A percentile compares a stretch with the other conserved stretches of the same genome.
phyloP scores from a whole-genome alignment of 106 monocot species.

The Allium fistulosum region DNA sequence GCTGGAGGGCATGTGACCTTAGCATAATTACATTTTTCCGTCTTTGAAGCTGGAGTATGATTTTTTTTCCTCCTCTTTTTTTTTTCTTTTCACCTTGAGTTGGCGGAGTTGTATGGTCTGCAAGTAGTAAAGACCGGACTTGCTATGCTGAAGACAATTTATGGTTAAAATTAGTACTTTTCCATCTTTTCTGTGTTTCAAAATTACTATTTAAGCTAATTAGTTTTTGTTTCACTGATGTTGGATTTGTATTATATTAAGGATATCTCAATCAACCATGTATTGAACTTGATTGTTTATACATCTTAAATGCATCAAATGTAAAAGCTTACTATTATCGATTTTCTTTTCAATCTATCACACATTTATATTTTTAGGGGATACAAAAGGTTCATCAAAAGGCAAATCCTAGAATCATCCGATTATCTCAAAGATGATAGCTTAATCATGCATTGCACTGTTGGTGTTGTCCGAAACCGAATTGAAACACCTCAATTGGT shows the following conservation, averaged over 20 bases:
- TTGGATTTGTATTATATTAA: background rate
- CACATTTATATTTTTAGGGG: conserved; percentile 18
- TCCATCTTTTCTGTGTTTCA: too few species aligned
- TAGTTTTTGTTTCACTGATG: background rate
- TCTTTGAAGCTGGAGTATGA: too few species aligned
- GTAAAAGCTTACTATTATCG: background rate
- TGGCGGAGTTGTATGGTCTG: too few species aligned
- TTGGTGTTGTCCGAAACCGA: conserved; percentile 34
- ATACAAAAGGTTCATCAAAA: conserved; percentile 31
- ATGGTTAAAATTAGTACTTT: too few species aligned
- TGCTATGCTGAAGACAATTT: too few species aligned
- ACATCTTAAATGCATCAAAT: background rate
- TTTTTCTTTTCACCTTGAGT: too few species aligned
- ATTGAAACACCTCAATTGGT: conserved; percentile 16
- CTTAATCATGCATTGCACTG: conserved; percentile 29
- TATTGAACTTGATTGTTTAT: background rate
- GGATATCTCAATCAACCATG: background rate
- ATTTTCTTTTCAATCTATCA: background rate
- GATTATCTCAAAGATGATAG: conserved; percentile 34
- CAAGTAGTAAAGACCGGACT: too few species aligned
- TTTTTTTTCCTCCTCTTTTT: too few species aligned
- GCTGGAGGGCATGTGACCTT: too few species aligned
- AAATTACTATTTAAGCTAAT: too few species aligned
- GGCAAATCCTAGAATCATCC: conserved; percentile 31
- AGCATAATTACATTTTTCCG: too few species aligned